Conservation (phyloP, 2,329 filamentous ascomycete genomes). For the Fusarium gaditjirri region DNA sequence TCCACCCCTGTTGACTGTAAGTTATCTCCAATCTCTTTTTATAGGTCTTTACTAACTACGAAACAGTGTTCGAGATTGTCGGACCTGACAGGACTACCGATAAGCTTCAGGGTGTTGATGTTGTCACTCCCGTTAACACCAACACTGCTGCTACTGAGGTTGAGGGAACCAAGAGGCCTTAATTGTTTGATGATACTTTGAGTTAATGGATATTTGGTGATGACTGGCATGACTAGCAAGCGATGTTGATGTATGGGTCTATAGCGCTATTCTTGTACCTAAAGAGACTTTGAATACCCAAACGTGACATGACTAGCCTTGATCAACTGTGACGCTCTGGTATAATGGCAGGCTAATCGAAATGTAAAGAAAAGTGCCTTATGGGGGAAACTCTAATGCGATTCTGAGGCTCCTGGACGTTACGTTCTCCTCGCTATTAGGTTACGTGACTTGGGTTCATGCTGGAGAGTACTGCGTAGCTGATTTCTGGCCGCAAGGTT, state of each 20-base stretch:
- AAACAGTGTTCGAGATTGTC: conserved; percentile 24
- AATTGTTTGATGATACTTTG: not conserved
- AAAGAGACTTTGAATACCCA: not conserved
- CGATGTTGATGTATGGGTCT: not conserved
- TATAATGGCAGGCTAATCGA: no score
- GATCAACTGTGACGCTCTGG: not conserved
- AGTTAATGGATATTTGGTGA: not conserved
- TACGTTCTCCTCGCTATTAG: no score
- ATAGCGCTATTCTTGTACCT: not conserved
- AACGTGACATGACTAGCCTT: not conserved
- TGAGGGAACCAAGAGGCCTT: conserved; percentile 2
- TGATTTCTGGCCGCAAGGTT: not conserved
- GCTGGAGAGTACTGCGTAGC: no score
- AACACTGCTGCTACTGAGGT: conserved; percentile 7
- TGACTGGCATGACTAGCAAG: not conserved
- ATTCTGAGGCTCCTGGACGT: no score
- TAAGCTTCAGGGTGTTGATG: conserved; percentile 19
- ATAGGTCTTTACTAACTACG: not conserved
- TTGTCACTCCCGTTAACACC: conserved; percentile 19
- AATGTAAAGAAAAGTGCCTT: no score
- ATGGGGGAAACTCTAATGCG: no score
- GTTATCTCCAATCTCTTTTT: not conserved
- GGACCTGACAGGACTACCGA: conserved; percentile 3
- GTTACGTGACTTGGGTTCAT: no score
- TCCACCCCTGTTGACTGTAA: conserved; percentile 45